These are phyloP conservation scores for Xylariaceae sp. DNA, from an alignment of 2,329 filamentous ascomycete genomes.

Conservation along the genomic window DNA sequence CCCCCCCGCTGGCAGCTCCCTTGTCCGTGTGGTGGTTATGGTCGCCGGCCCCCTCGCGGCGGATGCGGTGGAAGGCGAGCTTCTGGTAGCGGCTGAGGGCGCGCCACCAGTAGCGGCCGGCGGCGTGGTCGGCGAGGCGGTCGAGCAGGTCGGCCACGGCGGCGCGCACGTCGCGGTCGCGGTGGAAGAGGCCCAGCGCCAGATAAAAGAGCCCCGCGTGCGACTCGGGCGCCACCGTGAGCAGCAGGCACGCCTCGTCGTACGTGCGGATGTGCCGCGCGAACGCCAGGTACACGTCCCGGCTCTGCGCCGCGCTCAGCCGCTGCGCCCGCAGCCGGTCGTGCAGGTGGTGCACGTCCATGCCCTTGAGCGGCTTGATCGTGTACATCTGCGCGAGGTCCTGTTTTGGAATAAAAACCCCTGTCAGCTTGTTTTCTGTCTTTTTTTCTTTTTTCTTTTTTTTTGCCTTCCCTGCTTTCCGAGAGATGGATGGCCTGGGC, in stretches of 20 bases:
- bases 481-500: too few species aligned
- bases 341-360: constrained; percentile 87
- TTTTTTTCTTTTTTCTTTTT: too few species aligned
- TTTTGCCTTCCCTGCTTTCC: too few species aligned
- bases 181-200: constrained; percentile 85
- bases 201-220: constrained; percentile 88
- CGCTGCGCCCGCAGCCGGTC: constrained; percentile 81
- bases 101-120: constrained; percentile 88
- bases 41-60: constrained; percentile 55
- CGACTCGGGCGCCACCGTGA: constrained; percentile 75
- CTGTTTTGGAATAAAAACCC: constrained; percentile 44
- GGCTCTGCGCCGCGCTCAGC: constrained; percentile 66
- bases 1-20: constrained; percentile 31
- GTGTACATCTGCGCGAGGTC: constrained; percentile 59
- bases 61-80: constrained; percentile 73
- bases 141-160: constrained; percentile 74
- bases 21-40: constrained; percentile 38
- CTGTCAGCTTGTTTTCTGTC: constrained; percentile 17
- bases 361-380: constrained; percentile 62
- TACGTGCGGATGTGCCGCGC: constrained; percentile 69
- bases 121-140: constrained; percentile 76
- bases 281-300: constrained; percentile 78
- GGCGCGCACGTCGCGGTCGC: constrained; percentile 68
- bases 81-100: constrained; percentile 82
- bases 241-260: constrained; percentile 75